phyloP scores from a whole-genome alignment of 2,329 filamentous ascomycete genomes.

The Coniochaeta sp. region DNA sequence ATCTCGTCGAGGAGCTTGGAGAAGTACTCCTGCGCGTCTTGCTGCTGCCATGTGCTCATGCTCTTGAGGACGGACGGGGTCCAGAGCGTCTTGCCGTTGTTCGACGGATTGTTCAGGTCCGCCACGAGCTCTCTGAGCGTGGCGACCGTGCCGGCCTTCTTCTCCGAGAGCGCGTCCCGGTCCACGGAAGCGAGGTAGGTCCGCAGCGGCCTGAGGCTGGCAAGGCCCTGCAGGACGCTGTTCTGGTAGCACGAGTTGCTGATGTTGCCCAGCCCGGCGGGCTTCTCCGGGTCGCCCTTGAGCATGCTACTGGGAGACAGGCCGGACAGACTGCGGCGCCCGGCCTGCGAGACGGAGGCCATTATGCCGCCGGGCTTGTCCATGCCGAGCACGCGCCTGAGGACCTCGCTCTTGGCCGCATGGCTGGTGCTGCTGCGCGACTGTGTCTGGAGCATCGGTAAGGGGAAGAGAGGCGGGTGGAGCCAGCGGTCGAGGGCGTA shows the following conservation, averaged over 20 bases:
- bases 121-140: slow-evolving; percentile 58
- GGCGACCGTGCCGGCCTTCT: slow-evolving; percentile 26
- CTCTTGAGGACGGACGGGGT: slow-evolving; percentile 75
- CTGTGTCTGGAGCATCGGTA: slow-evolving; percentile 26
- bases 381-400: slow-evolving; percentile 56
- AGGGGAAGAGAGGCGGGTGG: slow-evolving; percentile 35
- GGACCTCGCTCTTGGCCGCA: slow-evolving; percentile 56
- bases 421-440: slow-evolving; percentile 27
- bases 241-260: slow-evolving; percentile 99
- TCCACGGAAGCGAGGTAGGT: slow-evolving; percentile 51
- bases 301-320: slow-evolving; percentile 32
- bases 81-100: slow-evolving; percentile 74
- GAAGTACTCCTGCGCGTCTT: slow-evolving; percentile 97
- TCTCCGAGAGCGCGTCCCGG: slow-evolving; percentile 17
- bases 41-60: slow-evolving; percentile 92
- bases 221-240: slow-evolving; percentile 79
- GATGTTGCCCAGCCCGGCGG: slow-evolving; percentile 73
- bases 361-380: slow-evolving; percentile 45
- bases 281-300: slow-evolving; percentile 35
- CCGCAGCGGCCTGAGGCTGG: slow-evolving; percentile 64
- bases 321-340: slow-evolving; percentile 46
- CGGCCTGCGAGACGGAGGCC: slow-evolving; percentile 48
- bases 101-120: slow-evolving; percentile 61
- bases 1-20: slow-evolving; percentile 81
- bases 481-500: slow-evolving; percentile 50